A percentile compares a stretch with the other conserved stretches of the same genome.
phyloP scores from a whole-genome alignment of 2,329 filamentous ascomycete genomes.

The Ascocoryne sarcoides region DNA sequence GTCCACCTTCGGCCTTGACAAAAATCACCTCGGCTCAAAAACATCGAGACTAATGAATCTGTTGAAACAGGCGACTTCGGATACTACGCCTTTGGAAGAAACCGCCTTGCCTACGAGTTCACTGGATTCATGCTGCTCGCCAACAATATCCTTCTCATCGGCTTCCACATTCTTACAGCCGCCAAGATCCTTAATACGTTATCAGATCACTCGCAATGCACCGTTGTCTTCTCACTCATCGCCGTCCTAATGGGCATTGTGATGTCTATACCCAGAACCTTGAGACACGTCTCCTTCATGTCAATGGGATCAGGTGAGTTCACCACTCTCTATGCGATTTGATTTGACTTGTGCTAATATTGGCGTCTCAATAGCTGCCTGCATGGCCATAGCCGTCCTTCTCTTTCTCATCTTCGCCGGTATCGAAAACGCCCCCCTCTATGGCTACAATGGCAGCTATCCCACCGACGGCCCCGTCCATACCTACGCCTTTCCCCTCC shows the following conservation, averaged over 20 bases:
- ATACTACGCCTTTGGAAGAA: constrained; percentile 38
- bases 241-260: constrained; percentile 37
- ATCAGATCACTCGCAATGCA: constrained; percentile 39
- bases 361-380: constrained; percentile 30
- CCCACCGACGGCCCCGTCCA: constrained; percentile 34
- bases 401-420: constrained; percentile 41
- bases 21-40: not conserved
- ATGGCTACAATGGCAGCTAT: constrained; percentile 38
- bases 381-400: constrained; percentile 40
- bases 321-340: not conserved
- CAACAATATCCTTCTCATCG: constrained; percentile 43
- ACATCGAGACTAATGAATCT: not conserved
- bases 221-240: constrained; percentile 40
- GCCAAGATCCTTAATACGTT: constrained; percentile 41
- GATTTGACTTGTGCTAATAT: constrained; percentile 1
- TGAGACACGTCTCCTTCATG: constrained; percentile 42
- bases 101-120: constrained; percentile 36
- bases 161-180: constrained; percentile 41
- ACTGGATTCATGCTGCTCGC: constrained; percentile 39
- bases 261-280: constrained; percentile 36
- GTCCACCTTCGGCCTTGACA: too few relatives aligned
- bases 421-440: constrained; percentile 35
- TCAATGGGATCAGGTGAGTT: constrained; percentile 35
- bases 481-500: constrained; percentile 33
- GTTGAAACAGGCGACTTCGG: constrained; percentile 33